phyloP scores from a whole-genome alignment of 1,284 basidiomycete species.

The Puccinia brachypodii region DNA sequence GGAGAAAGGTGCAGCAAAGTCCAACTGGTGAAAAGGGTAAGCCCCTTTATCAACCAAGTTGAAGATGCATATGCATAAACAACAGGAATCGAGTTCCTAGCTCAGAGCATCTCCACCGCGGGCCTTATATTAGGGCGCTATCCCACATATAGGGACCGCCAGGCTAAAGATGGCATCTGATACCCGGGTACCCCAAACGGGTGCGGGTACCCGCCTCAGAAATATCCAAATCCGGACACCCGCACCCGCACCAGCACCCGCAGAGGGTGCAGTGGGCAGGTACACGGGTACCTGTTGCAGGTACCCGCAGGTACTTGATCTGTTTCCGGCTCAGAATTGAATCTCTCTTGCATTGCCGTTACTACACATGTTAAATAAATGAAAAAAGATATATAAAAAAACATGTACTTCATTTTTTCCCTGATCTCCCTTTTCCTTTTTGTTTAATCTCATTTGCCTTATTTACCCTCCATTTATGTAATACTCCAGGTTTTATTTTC shows the following conservation, averaged over 20 bases:
- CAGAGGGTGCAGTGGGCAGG: neutral
- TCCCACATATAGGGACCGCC: no score
- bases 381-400: neutral
- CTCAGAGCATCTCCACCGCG: no score
- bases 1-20: no score
- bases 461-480: constrained; percentile 6
- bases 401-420: constrained; percentile 1
- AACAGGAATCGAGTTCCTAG: no score
- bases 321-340: neutral
- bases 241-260: constrained; percentile 13
- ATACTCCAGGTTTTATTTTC: neutral
- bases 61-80: no score
- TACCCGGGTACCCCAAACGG: neutral
- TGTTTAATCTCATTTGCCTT: neutral
- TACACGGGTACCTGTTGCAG: constrained; percentile 9
- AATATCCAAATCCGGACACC: neutral
- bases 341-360: neutral
- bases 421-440: constrained; percentile 20
- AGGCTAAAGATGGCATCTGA: constrained; percentile 16
- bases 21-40: no score
- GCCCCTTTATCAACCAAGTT: no score
- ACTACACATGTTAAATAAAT: neutral
- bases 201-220: constrained; percentile 19
- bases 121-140: no score
- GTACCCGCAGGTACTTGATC: neutral